Evolutionary conservation across 345 rosid genomes (phyloP), one percentile per base, ranked within the genome.

Genomic region (Triadica sebifera): DNA sequence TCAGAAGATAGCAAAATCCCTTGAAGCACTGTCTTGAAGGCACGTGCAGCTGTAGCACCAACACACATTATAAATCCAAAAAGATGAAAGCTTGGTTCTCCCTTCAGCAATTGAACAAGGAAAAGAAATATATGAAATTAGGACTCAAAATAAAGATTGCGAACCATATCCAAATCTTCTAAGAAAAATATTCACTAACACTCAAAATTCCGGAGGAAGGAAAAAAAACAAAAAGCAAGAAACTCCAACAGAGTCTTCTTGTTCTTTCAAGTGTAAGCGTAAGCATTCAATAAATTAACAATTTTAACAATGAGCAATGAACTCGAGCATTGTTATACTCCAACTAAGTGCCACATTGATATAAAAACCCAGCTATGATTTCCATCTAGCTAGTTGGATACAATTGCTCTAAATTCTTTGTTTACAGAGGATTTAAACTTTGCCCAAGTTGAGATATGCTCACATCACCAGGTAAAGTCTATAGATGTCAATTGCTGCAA

Each of bases 31-130:
- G 89, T 45, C 77, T 84, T 86, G 34, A 86, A 77, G 22, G 89
- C 87, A 63, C 89, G 64, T 6, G 89, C 87, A 17, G 85, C 89
- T 34, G 89, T 84, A 12, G 86, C 89, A n/a, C 81, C 73, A 39
- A 81, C 8, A 37, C 87, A 84, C 73, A 80, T 74, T 71, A 86
- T 71, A 37, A 84, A 86, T 34, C 89, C 87, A 56, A 83, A 83
- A 29, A 86, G 81, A 79, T 86, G 86, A 65, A 86, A 86, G 66
- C 83, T 75, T 63, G 85, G 84, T 53, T 86, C 87, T 58, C 89
- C 87, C 89, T 86, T 73, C 74, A 74, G 19, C 69, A 77, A 82
- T 41, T 58, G 20, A 58, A 69, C 6, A 55, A 82, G 49, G 73
- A 64, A 72, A 25, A 39, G 46, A 66, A 52, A 73, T 43, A 41